Base-by-base conservation (phyloP, 495 filamentous ascomycete genomes). In the Tuber melanosporum region DNA sequence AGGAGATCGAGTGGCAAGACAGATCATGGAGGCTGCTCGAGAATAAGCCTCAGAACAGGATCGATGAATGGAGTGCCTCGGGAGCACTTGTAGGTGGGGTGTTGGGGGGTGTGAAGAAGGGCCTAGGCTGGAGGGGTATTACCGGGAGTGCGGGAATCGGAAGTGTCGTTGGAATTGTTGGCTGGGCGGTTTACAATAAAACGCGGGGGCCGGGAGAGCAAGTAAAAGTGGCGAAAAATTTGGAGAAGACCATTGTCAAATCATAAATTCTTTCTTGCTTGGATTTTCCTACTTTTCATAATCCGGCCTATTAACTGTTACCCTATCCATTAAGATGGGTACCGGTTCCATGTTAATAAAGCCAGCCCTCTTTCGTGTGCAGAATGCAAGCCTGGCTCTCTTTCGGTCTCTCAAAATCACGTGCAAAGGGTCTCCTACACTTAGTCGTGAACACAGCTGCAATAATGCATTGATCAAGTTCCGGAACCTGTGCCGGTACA, bases 1-100 rank as follows among this genome's bases (percentile, higher is more conserved):
- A 90, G 79, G 85, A 87, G 69, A 88, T 91, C 75, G 90, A 91
- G 80, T 91, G 90, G 90, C 81, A 87, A 77, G 89, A 91, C 82
- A 86, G 90, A 46, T 84, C 85, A 62, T 91, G 89, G 89, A 83
- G 89, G 43, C 75, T 91, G 71, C 78, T 88, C 66, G 87, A 87
- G 77, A 90, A 88, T 80, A 79, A 82, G 71, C 85, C 87, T 0
- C 89, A 91, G 85, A 78, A 87, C 19, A 85, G 85, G 78, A 81
- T 83, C 39, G 90, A 91, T 83, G 85, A 86, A 46, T 90, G 85
- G 85, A 86, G 86, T 69, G 74, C 84, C 22, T 83, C 74, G 32
- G 87, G 85, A 0, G 84, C 84, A 52, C 84, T 79, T 14, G 77
- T 84, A 7, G 87, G 85, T 10, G 83, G 77, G 9, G 77, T 84